Base-by-base conservation (phyloP, 2,329 filamentous ascomycete species). In the Orbilia javanica region DNA sequence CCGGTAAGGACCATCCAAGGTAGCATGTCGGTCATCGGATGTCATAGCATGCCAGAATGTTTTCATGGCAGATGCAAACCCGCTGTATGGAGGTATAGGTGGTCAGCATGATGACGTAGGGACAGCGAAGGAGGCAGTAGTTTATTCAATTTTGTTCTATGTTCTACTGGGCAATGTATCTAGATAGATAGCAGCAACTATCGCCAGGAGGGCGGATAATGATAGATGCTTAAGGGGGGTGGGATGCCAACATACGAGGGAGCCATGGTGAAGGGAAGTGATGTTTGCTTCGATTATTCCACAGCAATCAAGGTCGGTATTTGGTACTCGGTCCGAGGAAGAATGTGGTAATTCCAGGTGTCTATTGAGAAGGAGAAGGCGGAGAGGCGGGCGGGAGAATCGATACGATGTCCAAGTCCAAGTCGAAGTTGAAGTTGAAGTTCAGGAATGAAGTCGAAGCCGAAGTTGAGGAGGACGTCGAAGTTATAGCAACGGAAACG, bases 1-100 rank as follows among this genome's bases (percentile, higher is more conserved):
- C 57, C 94, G 91, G 86, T 97, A 96, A 63, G 96, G 94, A 76
- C 95, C 97, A 86, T 99, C 93, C 87, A 92, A 93, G 79, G 90
- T 91, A 80, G 96, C 97, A 86, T 99, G 90, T 79, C 96, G 97
- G 86, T 90, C 88, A 82, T 90, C 88, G 80, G 89, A 91, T 84
- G 89, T 92, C 88, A 92, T 96, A 81, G 92, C 90, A 88, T 98
- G 96, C 96, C 96, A 99, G 86, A 99, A 95, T 79, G 92, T 92
- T 85, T 92, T 92, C 85, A 96, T 92, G 85, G 91, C 90, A 82
- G 88, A 88, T 82, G 89, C 88, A 83, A 95, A 71, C 53, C 48
- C 67, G 67, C 34, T 66, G 78, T 64, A 53, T 13, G 52, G 46
- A 55, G 31, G 18, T 13, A 52, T 50, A 22, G 39, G 42, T 34